Evolutionary conservation across 306 rosid genomes (phyloP), one percentile per base, ranked within the genome.

Genomic region (Senna tora): DNA sequence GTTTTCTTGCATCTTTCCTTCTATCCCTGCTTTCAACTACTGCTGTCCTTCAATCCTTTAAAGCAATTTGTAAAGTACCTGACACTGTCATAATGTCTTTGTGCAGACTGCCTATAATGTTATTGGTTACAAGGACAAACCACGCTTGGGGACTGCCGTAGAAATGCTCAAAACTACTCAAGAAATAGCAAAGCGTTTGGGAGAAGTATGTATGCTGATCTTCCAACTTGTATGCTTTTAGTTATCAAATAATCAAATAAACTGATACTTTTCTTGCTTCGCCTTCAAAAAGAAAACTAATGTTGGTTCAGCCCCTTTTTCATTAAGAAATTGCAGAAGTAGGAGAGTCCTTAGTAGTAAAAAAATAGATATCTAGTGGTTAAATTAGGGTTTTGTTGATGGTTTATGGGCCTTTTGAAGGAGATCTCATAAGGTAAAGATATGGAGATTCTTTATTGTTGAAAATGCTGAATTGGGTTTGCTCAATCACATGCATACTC

Each of bases 111-210:
- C 82, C 2, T 94, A 87, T 71, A 94, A 91, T 72, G 88, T 91
- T 49, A 59, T 94, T 69, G 90, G 87, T 50, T 91, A 94, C 88
- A 86, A 83, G 84, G 93, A 88, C 80, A 94, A 82, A 67, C 99
- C 97, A 0, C 99, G 99, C 22, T 79, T 94, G 76, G 52, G 61
- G 74, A 94, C 85, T 60, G 97, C 95, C 0, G 55, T 91, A 43
- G 96, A 89, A 80, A 65, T 94, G 89, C 89, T 94, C 46, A 87
- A 38, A 76, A 88, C 89, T 60, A 91, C 96, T 5, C 78, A 91
- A 82, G 99, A 91, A 75, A 88, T 94, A 72, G 99, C 83, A 69
- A 81, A 56, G 51, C 82, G 83, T 42, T 54, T 89, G 84, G 60
- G 72, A 63, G 85, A 89, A 71, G 99, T 90, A 85, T 16, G 90